Conservation (phyloP, 1,284 basidiomycete genomes). For the Tilletia setariae region DNA sequence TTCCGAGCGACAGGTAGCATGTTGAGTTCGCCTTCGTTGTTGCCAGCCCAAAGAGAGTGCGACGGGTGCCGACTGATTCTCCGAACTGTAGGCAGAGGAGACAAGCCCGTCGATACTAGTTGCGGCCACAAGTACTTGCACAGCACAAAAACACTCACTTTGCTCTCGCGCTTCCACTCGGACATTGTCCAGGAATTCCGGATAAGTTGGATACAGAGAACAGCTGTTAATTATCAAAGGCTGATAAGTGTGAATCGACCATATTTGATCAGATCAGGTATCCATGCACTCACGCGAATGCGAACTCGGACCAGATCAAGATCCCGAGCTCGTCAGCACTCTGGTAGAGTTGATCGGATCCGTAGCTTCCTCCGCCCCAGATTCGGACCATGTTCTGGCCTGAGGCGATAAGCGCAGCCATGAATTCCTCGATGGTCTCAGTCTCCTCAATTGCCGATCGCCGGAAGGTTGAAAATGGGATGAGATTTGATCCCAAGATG, state of each 20-base stretch:
- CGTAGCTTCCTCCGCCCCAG: slow-evolving; percentile 45
- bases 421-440: not conserved
- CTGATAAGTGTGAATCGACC: not conserved
- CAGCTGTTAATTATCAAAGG: not conserved
- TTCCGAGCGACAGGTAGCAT: slow-evolving; percentile 25
- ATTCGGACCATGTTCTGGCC: slow-evolving; percentile 38
- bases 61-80: slow-evolving; percentile 11
- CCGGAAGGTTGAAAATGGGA: slow-evolving; percentile 31
- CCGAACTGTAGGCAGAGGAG: not conserved
- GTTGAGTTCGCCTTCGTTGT: slow-evolving; percentile 38
- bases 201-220: slow-evolving; percentile 57
- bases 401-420: slow-evolving; percentile 21
- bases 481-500: slow-evolving; percentile 36
- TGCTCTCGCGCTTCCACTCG: slow-evolving; percentile 65
- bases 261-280: too few species aligned
- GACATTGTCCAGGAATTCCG: slow-evolving; percentile 60
- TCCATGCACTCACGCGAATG: slow-evolving; percentile 61
- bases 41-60: slow-evolving; percentile 29
- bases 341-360: slow-evolving; percentile 59
- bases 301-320: slow-evolving; percentile 66
- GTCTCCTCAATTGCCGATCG: not conserved
- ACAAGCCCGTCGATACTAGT: too few species aligned
- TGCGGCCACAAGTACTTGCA: too few species aligned
- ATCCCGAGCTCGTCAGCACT: slow-evolving; percentile 66
- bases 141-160: slow-evolving; percentile 59